Evolutionary conservation across 257 asterid species (phyloP), one percentile per base, ranked within the genome.

Genomic region (Lycium ferocissimum): DNA sequence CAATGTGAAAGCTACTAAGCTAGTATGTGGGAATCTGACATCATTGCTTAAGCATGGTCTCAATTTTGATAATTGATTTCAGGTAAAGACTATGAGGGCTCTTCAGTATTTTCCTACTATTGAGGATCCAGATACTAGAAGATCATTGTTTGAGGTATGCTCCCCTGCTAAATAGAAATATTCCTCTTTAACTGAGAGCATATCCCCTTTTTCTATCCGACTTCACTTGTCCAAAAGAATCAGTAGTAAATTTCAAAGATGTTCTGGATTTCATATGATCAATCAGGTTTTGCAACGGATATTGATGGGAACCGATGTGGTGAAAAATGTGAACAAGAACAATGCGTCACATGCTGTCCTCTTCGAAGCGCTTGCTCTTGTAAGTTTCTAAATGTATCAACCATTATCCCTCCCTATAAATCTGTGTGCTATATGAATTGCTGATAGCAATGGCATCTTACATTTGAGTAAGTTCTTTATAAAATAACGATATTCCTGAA

Each of bases 331-430:
- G 89, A 97, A 97, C 94, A 97, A 97, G 93, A 97, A 97, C 87
- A 97, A 97, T 90, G 99, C 99, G 73, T 97, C 99, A 43, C 99
- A 97, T 90, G 99, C 99, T 87, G 99, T 97, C 87, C 98, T 97
- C 83, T 97, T 97, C 82, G 99, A 97, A 91, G 98, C 99, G 80
- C 99, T 97, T 92, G 96, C 99, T 79, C 98, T 97, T 84, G 99
- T 97, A 92, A 91, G 94, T 86, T 54, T 78, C 66, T 78, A 54
- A 57, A 53, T 78, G 26, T 15, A 53, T 26, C 33, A 26, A 78
- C 49, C 65, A 53, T 78, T 53, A 14, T 54, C 65, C 82, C 53
- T 78, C 26, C 20, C 62, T 53, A 13, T 26, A 7, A 78, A 37
- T 78, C 35, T 33, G 49, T 53, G 45, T 2, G 4, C 49, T 78